These are phyloP conservation scores for Nymphaea thermarum DNA, from an alignment of 164 flowering plant genomes.

Conservation along the genomic window DNA sequence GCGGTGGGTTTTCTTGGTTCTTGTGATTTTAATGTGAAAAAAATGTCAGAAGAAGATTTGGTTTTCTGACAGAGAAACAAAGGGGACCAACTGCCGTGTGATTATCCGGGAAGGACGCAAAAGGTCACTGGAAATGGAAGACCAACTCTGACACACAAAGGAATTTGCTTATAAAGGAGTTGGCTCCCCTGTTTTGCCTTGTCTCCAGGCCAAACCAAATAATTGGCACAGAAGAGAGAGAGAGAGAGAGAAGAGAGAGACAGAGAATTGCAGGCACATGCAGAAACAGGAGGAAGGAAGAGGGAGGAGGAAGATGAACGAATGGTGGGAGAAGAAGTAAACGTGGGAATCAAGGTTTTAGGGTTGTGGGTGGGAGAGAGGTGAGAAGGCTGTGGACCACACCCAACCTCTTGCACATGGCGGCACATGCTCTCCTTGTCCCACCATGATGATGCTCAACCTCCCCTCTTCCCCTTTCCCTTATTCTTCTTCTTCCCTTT, in stretches of 20 bases:
- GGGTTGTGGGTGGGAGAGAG: not conserved
- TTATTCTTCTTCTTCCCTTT: no score
- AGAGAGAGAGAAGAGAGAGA: not conserved
- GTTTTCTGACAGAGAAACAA: not conserved
- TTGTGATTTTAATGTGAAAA: not conserved
- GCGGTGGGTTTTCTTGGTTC: not conserved
- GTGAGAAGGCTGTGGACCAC: not conserved
- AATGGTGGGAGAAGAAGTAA: not conserved
- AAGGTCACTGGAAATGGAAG: not conserved
- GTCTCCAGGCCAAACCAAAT: not conserved
- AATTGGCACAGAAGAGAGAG: not conserved
- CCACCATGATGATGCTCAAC: not conserved
- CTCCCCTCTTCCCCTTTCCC: no score
- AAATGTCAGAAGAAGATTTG: not conserved
- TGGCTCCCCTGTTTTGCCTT: not conserved
- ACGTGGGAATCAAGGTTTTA: not conserved
- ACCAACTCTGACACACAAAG: not conserved
- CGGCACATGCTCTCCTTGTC: not conserved
- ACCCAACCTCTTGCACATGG: not conserved
- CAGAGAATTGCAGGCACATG: not conserved
- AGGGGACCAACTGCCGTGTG: not conserved
- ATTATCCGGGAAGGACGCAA: not conserved
- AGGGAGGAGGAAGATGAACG: not conserved
- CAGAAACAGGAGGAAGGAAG: not conserved
- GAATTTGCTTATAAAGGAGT: not conserved